These are phyloP conservation scores for Wickerhamomyces kurtzmanii DNA, from an alignment of 805 yeast species.

Conservation along the genomic window DNA sequence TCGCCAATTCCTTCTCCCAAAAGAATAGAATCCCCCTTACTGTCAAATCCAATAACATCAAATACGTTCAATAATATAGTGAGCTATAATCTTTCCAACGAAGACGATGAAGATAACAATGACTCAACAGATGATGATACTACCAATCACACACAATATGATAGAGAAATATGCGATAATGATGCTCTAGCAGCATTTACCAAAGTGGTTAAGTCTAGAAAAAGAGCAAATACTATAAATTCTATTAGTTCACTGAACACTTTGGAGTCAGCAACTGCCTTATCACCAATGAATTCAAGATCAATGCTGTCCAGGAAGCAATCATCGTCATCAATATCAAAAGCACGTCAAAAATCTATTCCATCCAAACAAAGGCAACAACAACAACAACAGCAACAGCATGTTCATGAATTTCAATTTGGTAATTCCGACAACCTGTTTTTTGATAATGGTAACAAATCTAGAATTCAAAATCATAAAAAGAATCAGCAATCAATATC, in stretches of 20 bases:
- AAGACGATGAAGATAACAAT: constrained; percentile 1
- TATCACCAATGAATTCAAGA: constrained; percentile 2
- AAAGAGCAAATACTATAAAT: constrained; percentile 15
- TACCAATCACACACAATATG: neutral
- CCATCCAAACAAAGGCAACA: too few species aligned
- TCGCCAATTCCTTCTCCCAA: constrained; percentile 18
- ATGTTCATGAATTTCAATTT: too few species aligned
- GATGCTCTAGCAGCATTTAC: constrained; percentile 16
- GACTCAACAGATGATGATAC: constrained; percentile 8
- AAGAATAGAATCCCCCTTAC: constrained; percentile 11
- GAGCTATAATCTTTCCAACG: too few species aligned
- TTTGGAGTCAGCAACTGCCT: constrained; percentile 2
- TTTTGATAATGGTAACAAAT: too few species aligned
- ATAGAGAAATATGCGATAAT: constrained; percentile 1
- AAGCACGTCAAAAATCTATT: too few species aligned
- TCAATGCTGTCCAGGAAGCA: constrained; percentile 10
- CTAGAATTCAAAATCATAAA: too few species aligned
- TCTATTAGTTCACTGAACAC: constrained; percentile 10
- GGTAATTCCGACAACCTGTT: too few species aligned
- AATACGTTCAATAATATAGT: too few species aligned
- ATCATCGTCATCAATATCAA: constrained; percentile 13
- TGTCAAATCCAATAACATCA: too few species aligned
- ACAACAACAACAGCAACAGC: too few species aligned
- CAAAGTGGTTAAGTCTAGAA: constrained; percentile 9
- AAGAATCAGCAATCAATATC: too few species aligned